These are phyloP conservation scores for Amanita pseudoporphyria DNA, from an alignment of 768 basidiomycete species.

Conservation along the genomic window DNA sequence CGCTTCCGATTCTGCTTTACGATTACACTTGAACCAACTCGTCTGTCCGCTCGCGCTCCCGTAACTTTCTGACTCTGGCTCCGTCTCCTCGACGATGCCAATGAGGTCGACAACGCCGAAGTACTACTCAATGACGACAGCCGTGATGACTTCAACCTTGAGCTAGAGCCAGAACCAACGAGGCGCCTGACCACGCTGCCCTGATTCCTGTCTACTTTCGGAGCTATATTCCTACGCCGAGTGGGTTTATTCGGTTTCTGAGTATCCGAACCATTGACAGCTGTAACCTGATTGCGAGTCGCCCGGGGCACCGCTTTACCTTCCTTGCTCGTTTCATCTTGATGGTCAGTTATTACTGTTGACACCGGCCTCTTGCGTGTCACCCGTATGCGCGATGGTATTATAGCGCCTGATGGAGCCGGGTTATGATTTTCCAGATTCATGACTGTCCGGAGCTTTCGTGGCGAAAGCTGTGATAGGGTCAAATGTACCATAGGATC, in stretches of 20 bases:
- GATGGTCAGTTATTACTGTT: slow-evolving; percentile 13
- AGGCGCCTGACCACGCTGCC: not conserved
- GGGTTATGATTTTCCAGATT: slow-evolving; percentile 7
- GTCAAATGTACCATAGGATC: slow-evolving; percentile 23
- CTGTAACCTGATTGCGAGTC: slow-evolving; percentile 5
- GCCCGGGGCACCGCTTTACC: slow-evolving; percentile 14
- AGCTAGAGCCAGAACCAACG: slow-evolving; percentile 4
- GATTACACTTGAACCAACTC: not conserved
- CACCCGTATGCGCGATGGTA: slow-evolving; percentile 30
- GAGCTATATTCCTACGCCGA: not conserved
- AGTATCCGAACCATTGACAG: not conserved
- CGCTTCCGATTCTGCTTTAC: not conserved
- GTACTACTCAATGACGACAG: not conserved
- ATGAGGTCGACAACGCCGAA: not conserved
- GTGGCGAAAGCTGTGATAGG: slow-evolving; percentile 44
- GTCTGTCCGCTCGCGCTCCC: not conserved
- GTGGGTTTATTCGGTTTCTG: not conserved
- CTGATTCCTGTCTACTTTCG: not conserved
- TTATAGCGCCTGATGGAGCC: slow-evolving; percentile 10
- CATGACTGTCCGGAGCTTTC: slow-evolving; percentile 13
- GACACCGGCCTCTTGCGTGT: slow-evolving; percentile 39
- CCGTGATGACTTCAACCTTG: slow-evolving; percentile 5
- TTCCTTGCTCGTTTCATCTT: slow-evolving; percentile 19
- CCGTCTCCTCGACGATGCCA: not conserved
- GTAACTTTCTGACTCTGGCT: not conserved